A percentile compares a stretch with the other conserved stretches of the same genome.
These are phyloP conservation scores for Cavenderia fasciculata DNA, from an alignment of 78 protist genomes.

Conservation along the genomic window DNA sequence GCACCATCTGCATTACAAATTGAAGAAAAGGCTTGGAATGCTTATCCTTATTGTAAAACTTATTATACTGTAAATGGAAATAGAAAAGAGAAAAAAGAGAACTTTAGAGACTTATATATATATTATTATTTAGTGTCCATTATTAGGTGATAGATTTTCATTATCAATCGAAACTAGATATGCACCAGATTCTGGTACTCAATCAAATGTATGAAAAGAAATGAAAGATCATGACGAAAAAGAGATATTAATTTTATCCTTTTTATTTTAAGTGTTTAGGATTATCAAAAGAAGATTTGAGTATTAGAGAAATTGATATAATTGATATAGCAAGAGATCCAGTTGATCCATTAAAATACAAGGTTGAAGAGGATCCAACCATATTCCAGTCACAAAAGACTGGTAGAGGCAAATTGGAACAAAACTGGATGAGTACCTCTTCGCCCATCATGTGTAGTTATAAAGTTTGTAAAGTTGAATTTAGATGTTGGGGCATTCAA, in stretches of 20 bases:
- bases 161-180: slow-evolving; percentile 77
- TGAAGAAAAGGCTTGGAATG: slow-evolving; percentile 95
- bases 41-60: slow-evolving; percentile 91
- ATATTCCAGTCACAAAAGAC: slow-evolving; percentile 79
- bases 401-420: slow-evolving; percentile 86
- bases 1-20: slow-evolving; percentile 56
- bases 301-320: slow-evolving; percentile 24
- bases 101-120: background rate
- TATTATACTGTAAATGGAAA: slow-evolving; percentile 1
- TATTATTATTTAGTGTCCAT: slow-evolving; percentile 39
- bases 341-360: slow-evolving; percentile 73
- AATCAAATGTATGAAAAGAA: slow-evolving; percentile 46
- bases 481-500: slow-evolving; percentile 90
- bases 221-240: background rate
- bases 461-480: slow-evolving; percentile 86
- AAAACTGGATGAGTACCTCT: slow-evolving; percentile 71
- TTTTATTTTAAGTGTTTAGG: slow-evolving; percentile 35
- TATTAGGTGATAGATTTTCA: slow-evolving; percentile 78
- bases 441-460: slow-evolving; percentile 83
- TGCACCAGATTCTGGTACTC: slow-evolving; percentile 67
- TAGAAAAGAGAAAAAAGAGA: background rate
- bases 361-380: slow-evolving; percentile 85
- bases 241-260: no score
- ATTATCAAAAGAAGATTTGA: slow-evolving; percentile 31
- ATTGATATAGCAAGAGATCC: slow-evolving; percentile 76